These are phyloP conservation scores for Trypanosoma scelopori DNA, from an alignment of 208 protist species.

Conservation along the genomic window DNA sequence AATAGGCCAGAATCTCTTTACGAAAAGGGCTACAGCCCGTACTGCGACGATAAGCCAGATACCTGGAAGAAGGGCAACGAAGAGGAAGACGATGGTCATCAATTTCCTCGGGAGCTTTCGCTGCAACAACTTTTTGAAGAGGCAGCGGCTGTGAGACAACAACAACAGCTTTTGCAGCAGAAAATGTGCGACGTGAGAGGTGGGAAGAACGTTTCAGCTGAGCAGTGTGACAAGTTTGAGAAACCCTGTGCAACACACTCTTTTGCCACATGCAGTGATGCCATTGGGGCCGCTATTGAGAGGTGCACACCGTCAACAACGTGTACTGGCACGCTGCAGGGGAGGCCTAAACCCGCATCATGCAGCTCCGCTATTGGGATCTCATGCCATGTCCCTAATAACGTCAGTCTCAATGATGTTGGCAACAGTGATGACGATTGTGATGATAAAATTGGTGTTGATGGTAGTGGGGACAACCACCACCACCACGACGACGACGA, in stretches of 20 bases:
- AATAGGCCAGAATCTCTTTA: slow-evolving; percentile 8
- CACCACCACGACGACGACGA: background rate
- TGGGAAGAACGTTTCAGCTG: background rate
- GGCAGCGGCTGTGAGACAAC: slow-evolving; percentile 57
- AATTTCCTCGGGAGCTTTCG: slow-evolving; percentile 33
- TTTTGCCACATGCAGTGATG: background rate
- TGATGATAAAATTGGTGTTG: background rate
- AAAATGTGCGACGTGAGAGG: slow-evolving; percentile 2
- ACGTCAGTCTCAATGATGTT: background rate
- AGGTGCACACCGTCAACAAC: background rate
- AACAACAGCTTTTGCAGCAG: slow-evolving; percentile 58
- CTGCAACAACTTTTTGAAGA: slow-evolving; percentile 73
- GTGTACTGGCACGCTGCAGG: background rate
- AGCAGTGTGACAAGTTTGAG: background rate
- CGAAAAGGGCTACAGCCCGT: slow-evolving; percentile 18
- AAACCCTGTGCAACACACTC: background rate
- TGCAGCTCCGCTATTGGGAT: background rate
- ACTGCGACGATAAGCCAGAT: background rate
- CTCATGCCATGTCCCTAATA: background rate
- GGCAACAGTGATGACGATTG: background rate
- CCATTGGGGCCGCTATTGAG: background rate
- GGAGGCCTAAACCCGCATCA: background rate
- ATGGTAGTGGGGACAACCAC: background rate
- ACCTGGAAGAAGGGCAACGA: background rate
- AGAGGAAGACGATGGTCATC: background rate